Conservation (phyloP, 768 basidiomycete species). For the Calocera cornea region DNA sequence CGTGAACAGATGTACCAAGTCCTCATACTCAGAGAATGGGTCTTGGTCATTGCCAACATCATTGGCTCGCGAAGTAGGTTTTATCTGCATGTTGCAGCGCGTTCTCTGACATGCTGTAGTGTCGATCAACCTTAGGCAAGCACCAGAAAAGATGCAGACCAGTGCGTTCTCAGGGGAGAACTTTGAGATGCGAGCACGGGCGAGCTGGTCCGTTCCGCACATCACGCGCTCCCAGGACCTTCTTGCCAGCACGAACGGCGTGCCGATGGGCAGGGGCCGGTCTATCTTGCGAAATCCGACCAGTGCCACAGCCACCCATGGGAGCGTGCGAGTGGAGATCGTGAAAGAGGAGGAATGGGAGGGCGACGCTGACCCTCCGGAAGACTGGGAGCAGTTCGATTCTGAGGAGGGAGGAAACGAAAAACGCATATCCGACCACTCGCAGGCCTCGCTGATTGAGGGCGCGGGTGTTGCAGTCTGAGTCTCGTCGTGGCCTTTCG, state of each 20-base stretch:
- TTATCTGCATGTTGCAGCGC: no score
- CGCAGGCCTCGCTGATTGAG: background rate
- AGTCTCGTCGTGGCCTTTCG: background rate
- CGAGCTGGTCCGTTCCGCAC: background rate
- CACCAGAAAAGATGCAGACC: background rate
- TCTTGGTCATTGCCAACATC: background rate
- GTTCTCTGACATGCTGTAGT: background rate
- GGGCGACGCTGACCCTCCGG: background rate
- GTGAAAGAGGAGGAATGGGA: background rate
- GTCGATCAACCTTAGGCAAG: conserved; percentile 1
- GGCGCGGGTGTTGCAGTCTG: background rate
- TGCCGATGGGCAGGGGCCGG: background rate
- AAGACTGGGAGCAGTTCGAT: background rate
- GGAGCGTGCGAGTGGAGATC: conserved; percentile 2
- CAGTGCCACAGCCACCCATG: background rate
- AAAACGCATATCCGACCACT: background rate
- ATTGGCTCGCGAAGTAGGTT: background rate
- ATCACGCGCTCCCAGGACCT: background rate
- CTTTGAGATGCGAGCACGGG: background rate
- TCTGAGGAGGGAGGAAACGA: background rate
- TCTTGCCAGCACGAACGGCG: background rate
- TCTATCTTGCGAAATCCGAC: background rate
- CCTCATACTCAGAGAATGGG: background rate
- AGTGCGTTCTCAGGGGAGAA: background rate
- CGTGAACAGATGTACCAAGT: background rate